Base-by-base conservation (phyloP, 495 filamentous ascomycete genomes). In the Penicillium soppii region DNA sequence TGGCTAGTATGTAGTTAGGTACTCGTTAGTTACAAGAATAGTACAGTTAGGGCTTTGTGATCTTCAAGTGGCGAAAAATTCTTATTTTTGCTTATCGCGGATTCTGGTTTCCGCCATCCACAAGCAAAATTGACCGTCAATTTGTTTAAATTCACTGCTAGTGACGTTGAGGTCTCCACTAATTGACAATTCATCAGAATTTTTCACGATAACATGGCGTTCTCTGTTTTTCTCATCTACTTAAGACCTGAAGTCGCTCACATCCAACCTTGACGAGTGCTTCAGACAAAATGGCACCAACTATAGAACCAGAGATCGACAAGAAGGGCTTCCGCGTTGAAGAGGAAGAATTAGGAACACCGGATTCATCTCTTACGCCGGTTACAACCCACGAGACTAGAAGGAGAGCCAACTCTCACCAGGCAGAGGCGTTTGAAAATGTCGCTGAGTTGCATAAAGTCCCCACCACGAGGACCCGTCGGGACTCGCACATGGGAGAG, bases 401-500 rank as follows among this genome's bases (percentile, higher is more conserved):
- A 43, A 43, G 50, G 32, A n/a, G n/a, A n/a, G n/a, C n/a, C n/a
- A 48, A 44, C 12, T 51, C 46, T 3, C 36, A 44, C 8, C 30
- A 52, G 2, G 9, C 26, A 2, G 19, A 13, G 0, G 36, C 47
- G 7, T 59, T 51, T 27, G 38, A 59, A 22, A 48, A 59, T 52
- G 52, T 51, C 5, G 26, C 42, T 16, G 52, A 55, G 12, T 39
- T 59, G 16, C 47, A 55, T n/a, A 48, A 37, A 15, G 16, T 54
- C 22, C 47, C 45, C 10, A 57, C 52, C 2, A 37, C 56, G 1
- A 51, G 52, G 13, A 43, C 47, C 20, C 47, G 56, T 13, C 46
- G 52, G 3, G 52, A 54, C 17, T 54, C 52, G 1, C 56, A 59
- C 25, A 59, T 59, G 56, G 56, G 56, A 17, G 56, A 59, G 16